Evolutionary conservation across 495 filamentous ascomycete species (phyloP).

Genomic region (Daldinia childiae): DNA sequence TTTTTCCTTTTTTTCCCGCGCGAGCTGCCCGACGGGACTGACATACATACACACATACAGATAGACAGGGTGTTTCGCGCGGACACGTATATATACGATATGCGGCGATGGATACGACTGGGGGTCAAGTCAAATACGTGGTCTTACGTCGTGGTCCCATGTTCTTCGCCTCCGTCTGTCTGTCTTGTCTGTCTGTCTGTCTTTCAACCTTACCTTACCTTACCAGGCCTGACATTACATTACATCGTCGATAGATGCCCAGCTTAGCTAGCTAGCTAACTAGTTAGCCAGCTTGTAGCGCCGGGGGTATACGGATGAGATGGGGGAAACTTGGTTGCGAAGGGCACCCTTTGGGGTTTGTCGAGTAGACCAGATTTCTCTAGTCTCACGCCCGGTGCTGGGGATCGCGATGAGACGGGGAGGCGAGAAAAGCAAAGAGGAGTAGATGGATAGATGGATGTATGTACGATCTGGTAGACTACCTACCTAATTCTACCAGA

Average conservation of each 20-base stretch:
- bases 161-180: background rate
- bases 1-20: background rate
- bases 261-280: background rate
- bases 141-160: conserved; percentile 3
- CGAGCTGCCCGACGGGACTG: background rate
- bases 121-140: conserved; percentile 4
- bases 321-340: background rate
- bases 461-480: background rate
- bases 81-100: conserved; percentile 1
- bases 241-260: conserved; percentile 1
- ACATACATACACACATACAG: background rate
- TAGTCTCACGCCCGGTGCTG: background rate
- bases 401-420: no score
- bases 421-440: background rate
- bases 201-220: background rate
- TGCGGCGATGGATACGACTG: conserved; percentile 3
- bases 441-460: background rate
- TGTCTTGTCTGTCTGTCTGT: no score
- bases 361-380: background rate
- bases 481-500: background rate
- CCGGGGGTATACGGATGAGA: background rate
- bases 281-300: background rate
- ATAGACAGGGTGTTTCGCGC: conserved; percentile 1
- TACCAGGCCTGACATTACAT: background rate
- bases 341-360: background rate